Conservation (phyloP, 179 eudicot genomes). For the Kewa caespitosa region DNA sequence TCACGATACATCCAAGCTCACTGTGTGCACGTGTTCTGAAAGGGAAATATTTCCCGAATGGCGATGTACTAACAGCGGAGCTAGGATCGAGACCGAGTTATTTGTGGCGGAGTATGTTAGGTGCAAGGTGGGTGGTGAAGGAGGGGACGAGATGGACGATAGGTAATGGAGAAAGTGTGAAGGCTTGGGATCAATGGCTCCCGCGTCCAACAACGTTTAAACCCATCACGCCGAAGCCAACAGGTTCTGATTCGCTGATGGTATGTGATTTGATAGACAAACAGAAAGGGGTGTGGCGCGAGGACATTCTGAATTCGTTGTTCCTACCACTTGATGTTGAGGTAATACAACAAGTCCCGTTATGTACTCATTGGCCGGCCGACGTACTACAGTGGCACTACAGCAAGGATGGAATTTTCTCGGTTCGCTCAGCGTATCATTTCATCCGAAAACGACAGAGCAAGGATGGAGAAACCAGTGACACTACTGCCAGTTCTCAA, state of each 20-base stretch:
- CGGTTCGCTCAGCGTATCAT: background rate
- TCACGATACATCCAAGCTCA: background rate
- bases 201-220: background rate
- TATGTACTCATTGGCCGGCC: background rate
- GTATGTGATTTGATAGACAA: background rate
- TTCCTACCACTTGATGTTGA: background rate
- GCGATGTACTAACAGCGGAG: background rate
- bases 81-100: background rate
- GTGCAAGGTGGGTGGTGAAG: background rate
- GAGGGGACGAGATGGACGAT: background rate
- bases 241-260: background rate
- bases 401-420: background rate
- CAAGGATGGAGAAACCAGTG: too few species aligned
- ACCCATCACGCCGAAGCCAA: background rate
- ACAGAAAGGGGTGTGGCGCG: background rate
- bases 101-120: background rate
- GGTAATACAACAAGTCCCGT: background rate
- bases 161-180: background rate
- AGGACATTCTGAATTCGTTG: background rate
- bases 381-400: background rate
- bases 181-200: background rate
- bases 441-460: too few species aligned
- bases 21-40: background rate
- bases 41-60: background rate
- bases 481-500: background rate